phyloP scores from a whole-genome alignment of 2,329 filamentous ascomycete genomes.

The Dactylonectria estremocensis region DNA sequence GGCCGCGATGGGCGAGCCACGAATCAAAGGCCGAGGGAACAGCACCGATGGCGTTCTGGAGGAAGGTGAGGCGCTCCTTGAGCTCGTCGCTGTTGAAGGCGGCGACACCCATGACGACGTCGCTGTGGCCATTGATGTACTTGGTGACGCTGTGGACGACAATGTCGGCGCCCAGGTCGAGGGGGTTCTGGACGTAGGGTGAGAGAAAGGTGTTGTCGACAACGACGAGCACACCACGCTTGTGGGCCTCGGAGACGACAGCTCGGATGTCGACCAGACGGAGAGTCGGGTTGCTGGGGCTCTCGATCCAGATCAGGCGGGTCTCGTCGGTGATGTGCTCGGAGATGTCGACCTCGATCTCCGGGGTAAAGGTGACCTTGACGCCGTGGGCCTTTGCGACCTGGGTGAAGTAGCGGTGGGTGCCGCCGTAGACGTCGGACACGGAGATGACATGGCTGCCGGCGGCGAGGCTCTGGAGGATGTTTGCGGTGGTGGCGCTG shows the following conservation, averaged over 20 bases:
- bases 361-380: conserved; percentile 92
- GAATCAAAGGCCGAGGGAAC: conserved; percentile 96
- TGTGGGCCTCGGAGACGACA: conserved; percentile 86
- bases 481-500: conserved; percentile 92
- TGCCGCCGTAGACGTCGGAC: conserved; percentile 97
- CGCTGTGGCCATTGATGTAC: conserved; percentile 98
- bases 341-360: conserved; percentile 90
- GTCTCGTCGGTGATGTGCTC: conserved; percentile 90
- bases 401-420: conserved; percentile 98
- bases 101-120: conserved; percentile 97
- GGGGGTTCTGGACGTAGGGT: conserved; percentile 96
- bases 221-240: conserved; percentile 93
- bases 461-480: conserved; percentile 91
- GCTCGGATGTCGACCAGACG: conserved; percentile 93
- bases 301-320: conserved; percentile 96
- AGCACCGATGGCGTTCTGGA: conserved; percentile 97
- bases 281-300: conserved; percentile 94
- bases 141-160: conserved; percentile 98
- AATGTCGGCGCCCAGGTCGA: conserved; percentile 95
- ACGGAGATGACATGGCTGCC: conserved; percentile 97
- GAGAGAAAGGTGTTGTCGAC: conserved; percentile 99
- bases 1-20: conserved; percentile 96
- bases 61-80: conserved; percentile 83
- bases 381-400: conserved; percentile 96
- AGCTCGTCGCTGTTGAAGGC: conserved; percentile 92